Base-by-base conservation (phyloP, 2,329 filamentous ascomycete species). In the Furcasterigmium furcatum region DNA sequence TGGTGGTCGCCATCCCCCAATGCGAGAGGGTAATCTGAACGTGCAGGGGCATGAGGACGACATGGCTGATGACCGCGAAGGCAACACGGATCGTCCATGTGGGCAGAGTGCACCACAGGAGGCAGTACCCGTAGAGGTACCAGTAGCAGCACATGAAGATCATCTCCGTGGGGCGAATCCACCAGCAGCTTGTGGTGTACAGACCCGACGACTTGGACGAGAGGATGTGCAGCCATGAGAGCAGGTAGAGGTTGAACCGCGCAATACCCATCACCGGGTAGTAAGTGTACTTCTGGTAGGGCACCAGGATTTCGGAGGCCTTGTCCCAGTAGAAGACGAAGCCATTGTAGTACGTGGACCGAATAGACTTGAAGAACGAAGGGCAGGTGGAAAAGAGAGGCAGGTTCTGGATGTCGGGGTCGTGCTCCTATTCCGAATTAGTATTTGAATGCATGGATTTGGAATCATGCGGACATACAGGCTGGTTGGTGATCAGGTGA, bases 1-100 rank as follows among this genome's bases (percentile, higher is more conserved):
- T 80, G 0, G 78, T 67, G 3, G 81, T 85, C 20, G 79, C 81
- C 84, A 87, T 88, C 48, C 80, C 84, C 72, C 84, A 88, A 64
- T 88, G 85, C 2, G 79, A 84, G 9, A 88, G 76, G 0, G 84
- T 87, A 60, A 88, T 87, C 55, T 88, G 85, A 2, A 87, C 73
- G 58, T 88, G 85, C 19, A 88, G 72, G 1, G 83, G 82, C 72
- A 84, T 80, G 24, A 83, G 84, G 57, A 84, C 64, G 40, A 82
- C 73, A 62, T 88, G 84, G 22, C 76, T 81, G 44, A 87, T 67
- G 34, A 87, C 63, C 3, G 87, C 74, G 53, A 84, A 88, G 41
- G 67, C 60, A 47, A 87, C 67, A 20, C 83, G 81, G 19, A 71
- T 70, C 47, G 70, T 70, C 67, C 72, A 79, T 43, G 70, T 77